A percentile compares a stretch with the other conserved stretches of the same genome.
These are phyloP conservation scores for Hypoxylon rubiginosum DNA, from an alignment of 2,329 filamentous ascomycete species.

Conservation along the genomic window DNA sequence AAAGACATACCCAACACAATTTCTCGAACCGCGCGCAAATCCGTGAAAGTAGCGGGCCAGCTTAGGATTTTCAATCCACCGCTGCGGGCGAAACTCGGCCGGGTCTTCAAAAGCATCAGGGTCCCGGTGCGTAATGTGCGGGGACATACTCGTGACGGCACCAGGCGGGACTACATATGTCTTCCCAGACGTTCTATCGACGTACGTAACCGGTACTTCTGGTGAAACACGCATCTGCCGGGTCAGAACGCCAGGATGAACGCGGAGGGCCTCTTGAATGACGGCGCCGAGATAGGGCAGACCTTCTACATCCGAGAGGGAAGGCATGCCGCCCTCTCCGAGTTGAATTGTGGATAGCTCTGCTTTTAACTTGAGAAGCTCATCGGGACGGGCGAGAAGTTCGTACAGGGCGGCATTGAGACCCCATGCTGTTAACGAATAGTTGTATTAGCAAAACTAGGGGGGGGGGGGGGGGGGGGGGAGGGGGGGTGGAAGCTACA, in stretches of 20 bases:
- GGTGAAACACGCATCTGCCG: constrained; percentile 51
- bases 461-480: too few relatives aligned
- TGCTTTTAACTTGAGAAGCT: constrained; percentile 9
- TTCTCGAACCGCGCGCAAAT: constrained; percentile 40
- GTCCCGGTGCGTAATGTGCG: constrained; percentile 37
- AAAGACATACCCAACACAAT: constrained; percentile 44
- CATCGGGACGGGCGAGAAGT: constrained; percentile 31
- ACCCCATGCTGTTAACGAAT: too few relatives aligned
- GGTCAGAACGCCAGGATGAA: constrained; percentile 55
- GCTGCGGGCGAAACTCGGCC: constrained; percentile 39
- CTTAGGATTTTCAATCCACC: constrained; percentile 47
- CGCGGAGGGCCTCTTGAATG: constrained; percentile 53
- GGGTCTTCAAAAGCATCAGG: constrained; percentile 37
- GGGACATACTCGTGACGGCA: constrained; percentile 30
- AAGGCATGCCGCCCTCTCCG: too few relatives aligned
- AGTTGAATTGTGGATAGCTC: too few relatives aligned
- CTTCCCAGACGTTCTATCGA: constrained; percentile 23
- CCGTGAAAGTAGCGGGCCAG: constrained; percentile 21
- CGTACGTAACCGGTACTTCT: constrained; percentile 47
- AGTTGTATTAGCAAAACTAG: too few relatives aligned
- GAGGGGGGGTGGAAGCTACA: constrained; percentile 24
- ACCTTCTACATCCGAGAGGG: constrained; percentile 44
- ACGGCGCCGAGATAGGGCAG: constrained; percentile 53
- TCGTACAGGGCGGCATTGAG: constrained; percentile 33
- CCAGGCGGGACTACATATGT: constrained; percentile 33